A percentile compares a stretch with the other conserved stretches of the same genome.
These are phyloP conservation scores for Camillea tinctor DNA, from an alignment of 2,329 filamentous ascomycete species.

Conservation along the genomic window DNA sequence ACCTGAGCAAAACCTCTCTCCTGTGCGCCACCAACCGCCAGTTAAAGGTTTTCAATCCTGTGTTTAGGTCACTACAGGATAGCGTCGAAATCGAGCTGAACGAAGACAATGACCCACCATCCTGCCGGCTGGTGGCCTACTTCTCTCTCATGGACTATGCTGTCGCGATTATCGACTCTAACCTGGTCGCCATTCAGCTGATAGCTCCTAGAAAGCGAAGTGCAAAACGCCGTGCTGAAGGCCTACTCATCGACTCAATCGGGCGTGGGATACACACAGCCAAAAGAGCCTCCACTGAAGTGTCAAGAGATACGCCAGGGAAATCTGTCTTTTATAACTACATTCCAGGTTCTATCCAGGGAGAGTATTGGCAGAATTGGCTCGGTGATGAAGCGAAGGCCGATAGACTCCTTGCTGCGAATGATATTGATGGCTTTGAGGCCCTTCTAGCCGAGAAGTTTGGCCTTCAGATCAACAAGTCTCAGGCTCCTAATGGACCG, in stretches of 20 bases:
- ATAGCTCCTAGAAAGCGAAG: constrained; percentile 58
- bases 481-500: constrained; percentile 18
- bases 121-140: constrained; percentile 55
- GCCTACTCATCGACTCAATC: constrained; percentile 71
- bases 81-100: constrained; percentile 43
- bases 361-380: constrained; percentile 47
- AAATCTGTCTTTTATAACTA: constrained; percentile 37
- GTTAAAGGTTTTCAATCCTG: constrained; percentile 66
- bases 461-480: constrained; percentile 38
- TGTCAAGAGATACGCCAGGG: constrained; percentile 29
- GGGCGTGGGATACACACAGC: constrained; percentile 58
- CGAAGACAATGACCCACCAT: constrained; percentile 24
- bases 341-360: constrained; percentile 50
- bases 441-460: constrained; percentile 49
- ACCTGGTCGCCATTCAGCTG: constrained; percentile 68
- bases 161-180: constrained; percentile 61
- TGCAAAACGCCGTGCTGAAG: constrained; percentile 55
- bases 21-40: constrained; percentile 57
- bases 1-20: constrained; percentile 65
- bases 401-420: constrained; percentile 46
- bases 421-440: constrained; percentile 51
- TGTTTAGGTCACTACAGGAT: constrained; percentile 62
- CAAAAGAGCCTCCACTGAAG: constrained; percentile 35
- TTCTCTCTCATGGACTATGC: constrained; percentile 66
- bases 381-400: constrained; percentile 45